Conservation (phyloP, 108 stramenopile species). For the Conticribra guillardii region DNA sequence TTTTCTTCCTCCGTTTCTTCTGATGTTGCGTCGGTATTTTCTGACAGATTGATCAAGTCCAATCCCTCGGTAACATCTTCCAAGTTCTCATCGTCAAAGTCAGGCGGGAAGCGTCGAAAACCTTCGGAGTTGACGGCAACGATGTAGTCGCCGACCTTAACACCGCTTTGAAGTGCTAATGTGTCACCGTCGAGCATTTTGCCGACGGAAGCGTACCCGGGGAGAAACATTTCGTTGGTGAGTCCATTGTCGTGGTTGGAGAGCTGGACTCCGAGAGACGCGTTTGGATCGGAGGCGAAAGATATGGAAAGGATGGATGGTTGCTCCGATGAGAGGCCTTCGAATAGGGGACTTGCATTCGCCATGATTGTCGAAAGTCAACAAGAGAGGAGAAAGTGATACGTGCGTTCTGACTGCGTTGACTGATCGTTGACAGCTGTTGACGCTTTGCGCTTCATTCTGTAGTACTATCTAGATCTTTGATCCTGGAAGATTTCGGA, state of each 20-base stretch:
- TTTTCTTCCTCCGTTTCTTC: conserved; percentile 25
- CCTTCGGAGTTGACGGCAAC: conserved; percentile 78
- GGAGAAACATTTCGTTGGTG: conserved; percentile 76
- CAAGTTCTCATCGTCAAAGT: conserved; percentile 66
- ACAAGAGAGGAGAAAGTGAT: too few relatives aligned
- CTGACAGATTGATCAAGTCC: conserved; percentile 32
- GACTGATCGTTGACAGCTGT: too few relatives aligned
- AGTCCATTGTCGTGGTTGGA: conserved; percentile 76
- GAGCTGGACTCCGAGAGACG: conserved; percentile 68
- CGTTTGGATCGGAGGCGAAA: conserved; percentile 70
- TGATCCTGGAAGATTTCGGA: too few relatives aligned
- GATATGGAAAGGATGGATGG: conserved; percentile 67
- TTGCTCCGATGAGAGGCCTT: conserved; percentile 59
- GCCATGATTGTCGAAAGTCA: neutral
- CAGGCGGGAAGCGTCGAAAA: conserved; percentile 79
- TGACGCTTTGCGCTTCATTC: too few relatives aligned
- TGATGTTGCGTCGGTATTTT: conserved; percentile 2
- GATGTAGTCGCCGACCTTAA: conserved; percentile 72
- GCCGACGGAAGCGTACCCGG: conserved; percentile 71
- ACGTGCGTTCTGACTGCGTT: too few relatives aligned
- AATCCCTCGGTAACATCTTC: conserved; percentile 51
- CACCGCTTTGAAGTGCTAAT: conserved; percentile 68
- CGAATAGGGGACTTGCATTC: conserved; percentile 51
- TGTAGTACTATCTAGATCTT: too few relatives aligned
- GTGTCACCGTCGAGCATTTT: conserved; percentile 54